Conservation (phyloP, 2,329 filamentous ascomycete genomes). For the Botrytis porri region DNA sequence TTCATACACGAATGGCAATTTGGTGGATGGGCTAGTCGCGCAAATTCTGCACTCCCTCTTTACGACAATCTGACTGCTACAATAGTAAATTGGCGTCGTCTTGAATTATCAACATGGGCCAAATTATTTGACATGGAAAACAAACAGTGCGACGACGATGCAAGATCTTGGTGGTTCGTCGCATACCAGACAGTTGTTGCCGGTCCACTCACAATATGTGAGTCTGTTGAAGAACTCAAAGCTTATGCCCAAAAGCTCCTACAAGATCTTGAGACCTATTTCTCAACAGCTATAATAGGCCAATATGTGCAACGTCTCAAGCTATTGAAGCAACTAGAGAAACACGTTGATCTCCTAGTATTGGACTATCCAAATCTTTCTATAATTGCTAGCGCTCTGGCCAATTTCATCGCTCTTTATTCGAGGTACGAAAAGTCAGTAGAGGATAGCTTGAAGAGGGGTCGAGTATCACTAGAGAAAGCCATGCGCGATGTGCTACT, state of each 20-base stretch:
- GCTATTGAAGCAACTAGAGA: slow-evolving; percentile 63
- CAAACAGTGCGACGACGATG: slow-evolving; percentile 70
- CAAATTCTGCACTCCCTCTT: slow-evolving; percentile 65
- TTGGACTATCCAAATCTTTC: slow-evolving; percentile 57
- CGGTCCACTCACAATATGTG: slow-evolving; percentile 64
- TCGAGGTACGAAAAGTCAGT: slow-evolving; percentile 66
- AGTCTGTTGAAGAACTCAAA: slow-evolving; percentile 56
- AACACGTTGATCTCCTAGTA: slow-evolving; percentile 62
- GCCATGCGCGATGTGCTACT: slow-evolving; percentile 91
- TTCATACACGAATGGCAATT: slow-evolving; percentile 92
- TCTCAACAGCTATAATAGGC: slow-evolving; percentile 73
- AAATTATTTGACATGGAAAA: slow-evolving; percentile 82
- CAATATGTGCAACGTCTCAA: slow-evolving; percentile 73
- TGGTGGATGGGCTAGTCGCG: slow-evolving; percentile 76
- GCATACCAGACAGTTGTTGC: slow-evolving; percentile 87
- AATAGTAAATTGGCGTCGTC: slow-evolving; percentile 82
- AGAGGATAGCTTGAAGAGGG: slow-evolving; percentile 61
- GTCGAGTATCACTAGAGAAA: slow-evolving; percentile 77
- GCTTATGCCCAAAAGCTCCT: slow-evolving; percentile 67
- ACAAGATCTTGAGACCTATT: slow-evolving; percentile 75
- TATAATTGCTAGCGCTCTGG: slow-evolving; percentile 61
- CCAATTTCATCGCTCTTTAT: slow-evolving; percentile 77
- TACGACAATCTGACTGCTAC: slow-evolving; percentile 77
- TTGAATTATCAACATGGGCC: slow-evolving; percentile 91
- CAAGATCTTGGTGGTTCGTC: slow-evolving; percentile 92